Evolutionary conservation across 257 asterid species (phyloP), one percentile per base, ranked within the genome.

Genomic region (Solanum paucissectum): DNA sequence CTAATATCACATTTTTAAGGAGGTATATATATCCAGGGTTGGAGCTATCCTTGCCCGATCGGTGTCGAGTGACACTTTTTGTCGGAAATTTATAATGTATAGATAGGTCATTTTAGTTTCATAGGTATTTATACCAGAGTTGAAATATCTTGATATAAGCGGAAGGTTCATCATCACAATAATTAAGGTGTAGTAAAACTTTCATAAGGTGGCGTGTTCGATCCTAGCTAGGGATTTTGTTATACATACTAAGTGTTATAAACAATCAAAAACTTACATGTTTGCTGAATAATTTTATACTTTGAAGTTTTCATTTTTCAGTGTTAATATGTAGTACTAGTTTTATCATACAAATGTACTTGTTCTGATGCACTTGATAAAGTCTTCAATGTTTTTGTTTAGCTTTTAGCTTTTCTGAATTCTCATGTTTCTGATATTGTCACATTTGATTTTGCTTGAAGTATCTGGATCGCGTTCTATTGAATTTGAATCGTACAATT

Each of bases 91-190:
- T 66, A 25, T 66, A 25, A 0, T 66, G 18, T 12, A 66, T 25
- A 12, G 18, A 25, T 66, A 66, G 16, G n/a, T 49, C 60, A 2
- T 62, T 64, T 64, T 64, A n/a, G 4, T 25, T 25, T 25, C 18
- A 12, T 66, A 49, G 3, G 10, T 16, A 49, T 49, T 14, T 13
- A 16, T 49, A 49, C 8, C 4, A 12, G 74, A 12, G 9, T 66
- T 66, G 21, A 66, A 21, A 66, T 3, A 7, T 66, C 21, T 66
- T 25, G 21, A 27, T 9, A 12, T 12, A 25, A 12, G 9, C 9
- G 2, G 20, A 25, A 62, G 16, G 16, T 62, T 62, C 32, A n/a
- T 21, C 7, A 0, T 21, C 7, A 0, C 13, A 21, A 10, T 1
- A 2, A 1, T n/a, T 64, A 66, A 66, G 5, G 74, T 66, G 36